These are phyloP conservation scores for Aegilops sharonensis DNA, from an alignment of 176 grass and related monocot species.

Conservation along the genomic window DNA sequence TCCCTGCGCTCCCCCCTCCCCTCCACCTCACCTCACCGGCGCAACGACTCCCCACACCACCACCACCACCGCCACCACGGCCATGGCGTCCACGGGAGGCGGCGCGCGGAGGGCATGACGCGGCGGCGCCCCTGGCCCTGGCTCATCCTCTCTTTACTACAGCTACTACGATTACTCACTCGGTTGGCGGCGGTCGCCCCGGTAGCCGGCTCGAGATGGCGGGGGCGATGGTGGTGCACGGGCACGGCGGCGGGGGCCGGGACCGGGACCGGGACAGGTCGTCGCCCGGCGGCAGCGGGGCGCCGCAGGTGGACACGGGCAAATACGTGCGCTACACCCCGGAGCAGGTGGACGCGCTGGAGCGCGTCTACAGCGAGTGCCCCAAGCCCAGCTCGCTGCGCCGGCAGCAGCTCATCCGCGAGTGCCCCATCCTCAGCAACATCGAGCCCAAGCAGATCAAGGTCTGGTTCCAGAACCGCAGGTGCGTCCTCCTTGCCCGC, in stretches of 20 bases:
- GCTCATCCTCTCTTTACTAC: background rate
- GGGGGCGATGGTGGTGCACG: slow-evolving; percentile 36
- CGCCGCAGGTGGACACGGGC: slow-evolving; percentile 69
- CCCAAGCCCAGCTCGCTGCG: slow-evolving; percentile 93
- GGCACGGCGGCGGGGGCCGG: background rate
- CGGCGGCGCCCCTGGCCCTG: slow-evolving; percentile 46
- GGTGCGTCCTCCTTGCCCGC: slow-evolving; percentile 34
- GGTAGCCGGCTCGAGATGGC: slow-evolving; percentile 49
- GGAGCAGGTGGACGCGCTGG: slow-evolving; percentile 95
- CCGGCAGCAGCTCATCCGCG: slow-evolving; percentile 83
- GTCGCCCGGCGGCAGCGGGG: slow-evolving; percentile 42
- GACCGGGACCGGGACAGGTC: slow-evolving; percentile 32
- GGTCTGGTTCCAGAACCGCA: slow-evolving; percentile 99
- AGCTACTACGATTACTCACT: background rate
- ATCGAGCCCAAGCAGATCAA: slow-evolving; percentile 99
- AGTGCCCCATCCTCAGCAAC: slow-evolving; percentile 77
- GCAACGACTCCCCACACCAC: slow-evolving; percentile 5
- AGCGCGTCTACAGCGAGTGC: slow-evolving; percentile 93
- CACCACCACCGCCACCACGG: slow-evolving; percentile 7
- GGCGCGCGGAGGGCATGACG: slow-evolving; percentile 46
- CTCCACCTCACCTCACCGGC: background rate
- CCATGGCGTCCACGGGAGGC: slow-evolving; percentile 41
- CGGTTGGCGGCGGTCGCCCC: slow-evolving; percentile 20
- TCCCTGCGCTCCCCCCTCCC: background rate
- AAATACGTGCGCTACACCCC: slow-evolving; percentile 98